Evolutionary conservation across 1,284 basidiomycete genomes (phyloP), one percentile per base, ranked within the genome.

Genomic region (Cutaneotrichosporon cyanovorans): DNA sequence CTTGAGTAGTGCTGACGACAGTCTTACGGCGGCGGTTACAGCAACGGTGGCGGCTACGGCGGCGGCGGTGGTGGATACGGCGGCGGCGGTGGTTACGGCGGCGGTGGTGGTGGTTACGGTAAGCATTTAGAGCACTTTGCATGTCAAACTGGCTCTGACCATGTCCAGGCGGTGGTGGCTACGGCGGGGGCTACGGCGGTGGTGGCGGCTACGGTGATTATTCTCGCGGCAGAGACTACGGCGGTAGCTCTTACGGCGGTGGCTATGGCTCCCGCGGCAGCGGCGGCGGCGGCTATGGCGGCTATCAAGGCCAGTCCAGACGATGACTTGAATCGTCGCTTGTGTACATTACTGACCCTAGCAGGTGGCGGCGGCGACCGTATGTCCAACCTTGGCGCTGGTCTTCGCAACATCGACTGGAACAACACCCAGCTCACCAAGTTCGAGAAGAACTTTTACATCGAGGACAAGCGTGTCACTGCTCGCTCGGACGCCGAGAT

Each of bases 331-430:
- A 33, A 55, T 60, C 56, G 51, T 57, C 48, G 51, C 22, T 31
- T 43, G 25, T 35, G 44, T 42, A 56, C 21, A 28, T n/a, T 42
- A 28, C 51, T 47, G 36, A 54, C 49, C 19, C 25, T 41, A 50
- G 8, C 48, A 50, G 50, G 41, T 51, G 25, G 25, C 25, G 59
- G 58, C 48, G 81, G 83, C 49, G 87, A 91, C 75, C 81, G 78
- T 61, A 91, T 92, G 87, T 75, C 77, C 59, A 79, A 77, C 68
- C 81, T 98, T 40, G 93, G 95, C 37, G 81, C 84, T 45, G 80
- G 84, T 44, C 79, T 98, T 42, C 82, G 82, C 56, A 78, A 77
- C 51, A 83, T 95, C 56, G 87, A 97, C 75, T 98, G 93, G 93
- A 63, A 69, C 57, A 62, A 73, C 41, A 76, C 60, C 48, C 81